Conservation (phyloP, 2,329 filamentous ascomycete genomes). For the Neopestalotiopsis sp. region DNA sequence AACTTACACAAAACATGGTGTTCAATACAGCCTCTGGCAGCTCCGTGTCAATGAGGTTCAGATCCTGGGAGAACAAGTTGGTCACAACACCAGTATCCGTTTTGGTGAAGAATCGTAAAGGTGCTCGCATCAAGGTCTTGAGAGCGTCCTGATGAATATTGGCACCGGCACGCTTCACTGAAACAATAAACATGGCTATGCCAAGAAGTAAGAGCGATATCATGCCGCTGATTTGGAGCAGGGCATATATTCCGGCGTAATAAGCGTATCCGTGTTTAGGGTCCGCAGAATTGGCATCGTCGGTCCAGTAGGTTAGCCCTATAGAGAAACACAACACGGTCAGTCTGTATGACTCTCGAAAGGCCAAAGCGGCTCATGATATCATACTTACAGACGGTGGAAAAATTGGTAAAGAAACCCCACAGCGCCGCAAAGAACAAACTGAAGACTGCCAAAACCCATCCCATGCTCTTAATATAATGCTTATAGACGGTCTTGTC, state of each 20-base stretch:
- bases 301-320: constrained; percentile 30
- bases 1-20: constrained; percentile 22
- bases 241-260: constrained; percentile 30
- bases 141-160: constrained; percentile 16
- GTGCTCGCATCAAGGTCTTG: constrained; percentile 1
- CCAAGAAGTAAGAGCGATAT: constrained; percentile 25
- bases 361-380: no score
- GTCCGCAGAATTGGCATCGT: constrained; percentile 19
- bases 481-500: constrained; percentile 28
- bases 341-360: not conserved
- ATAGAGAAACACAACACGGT: not conserved
- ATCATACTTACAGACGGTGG: constrained; percentile 23
- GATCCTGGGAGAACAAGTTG: constrained; percentile 46
- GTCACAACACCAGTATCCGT: constrained; percentile 41
- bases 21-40: constrained; percentile 36
- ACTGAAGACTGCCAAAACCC: constrained; percentile 13
- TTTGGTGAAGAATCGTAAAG: constrained; percentile 38
- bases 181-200: constrained; percentile 21
- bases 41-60: constrained; percentile 43
- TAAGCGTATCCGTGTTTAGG: constrained; percentile 28
- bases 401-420: constrained; percentile 30
- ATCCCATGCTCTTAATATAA: constrained; percentile 31
- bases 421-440: constrained; percentile 23
- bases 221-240: constrained; percentile 26
- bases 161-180: constrained; percentile 23